Base-by-base conservation (phyloP, 352 stramenopile genomes). In the Phytophthora syringae region DNA sequence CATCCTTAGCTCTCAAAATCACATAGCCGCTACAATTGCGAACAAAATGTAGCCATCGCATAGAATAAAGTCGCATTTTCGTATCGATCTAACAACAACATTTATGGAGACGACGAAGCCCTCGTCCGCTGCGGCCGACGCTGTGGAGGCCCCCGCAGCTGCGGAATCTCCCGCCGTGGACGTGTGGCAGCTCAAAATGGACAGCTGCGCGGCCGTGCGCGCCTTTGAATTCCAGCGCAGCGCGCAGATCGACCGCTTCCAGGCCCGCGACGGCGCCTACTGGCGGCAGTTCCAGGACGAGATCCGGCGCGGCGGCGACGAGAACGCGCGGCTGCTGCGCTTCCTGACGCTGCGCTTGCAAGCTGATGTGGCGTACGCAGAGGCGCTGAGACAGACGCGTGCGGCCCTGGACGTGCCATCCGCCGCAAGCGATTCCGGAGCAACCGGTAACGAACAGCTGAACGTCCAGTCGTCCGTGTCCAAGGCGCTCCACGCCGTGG, bases 241-340 rank as follows among this genome's bases (percentile, higher is more conserved):
- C 56, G 65, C 73, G 16, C 84, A 90, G 58, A 90, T 94, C 65
- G 86, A 94, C 63, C 75, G 69, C 15, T 87, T 81, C 34, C 86
- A 91, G 58, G 66, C 80, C 20, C 74, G 79, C 30, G 86, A 94
- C 54, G 82, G 82, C 43, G 59, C 57, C 28, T 94, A 94, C 59
- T 94, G 86, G 86, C 84, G 80, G 20, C 67, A 80, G n/a, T 94
- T 94, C 66, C 82, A 91, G 67, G 75, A 80, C 34, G 86, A 94
- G 71, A 82, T 94, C 18, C 58, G 78, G 16, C 77, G 77, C 43
- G 86, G 76, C 4, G 72, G 75, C 30, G 86, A 90, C 13, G 82
- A 92, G 59, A 92, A 93, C 37, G 50, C 60, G 32, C 79, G 84
- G 0, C 57, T 94, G 24, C 72, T 91, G 48, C 76, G 76, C 6